Base-by-base conservation (phyloP, 106 monocot genomes). In the Phalaenopsis aphrodite region DNA sequence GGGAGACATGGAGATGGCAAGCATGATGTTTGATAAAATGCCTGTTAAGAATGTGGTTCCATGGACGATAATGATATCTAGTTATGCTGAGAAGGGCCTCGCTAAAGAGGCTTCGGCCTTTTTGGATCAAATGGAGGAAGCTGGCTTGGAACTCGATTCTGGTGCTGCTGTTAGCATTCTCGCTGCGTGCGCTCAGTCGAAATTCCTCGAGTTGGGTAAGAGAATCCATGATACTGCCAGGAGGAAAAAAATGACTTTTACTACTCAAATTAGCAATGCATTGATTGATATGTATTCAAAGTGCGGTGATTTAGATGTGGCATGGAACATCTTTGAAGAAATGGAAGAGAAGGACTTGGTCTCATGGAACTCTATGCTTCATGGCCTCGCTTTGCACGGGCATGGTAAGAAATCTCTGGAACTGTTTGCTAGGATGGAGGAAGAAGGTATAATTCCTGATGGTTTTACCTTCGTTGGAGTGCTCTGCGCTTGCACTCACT, bases 341-440 rank as follows among this genome's bases (percentile, higher is more conserved):
- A 91, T 82, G 80, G 41, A 16, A 0, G 55, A 82, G 71, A 89
- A 55, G 43, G 91, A 95, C 76, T 67, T 80, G 21, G 91, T 93
- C 24, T 91, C 95, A 3, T 93, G 95, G 95, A 95, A 95, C 57
- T 89, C 88, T 46, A 93, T 95, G 82, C n/a, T 95, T 52, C 91
- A 89, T 23, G 87, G 88, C 6, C 77, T 95, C 23, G 95, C 91
- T 2, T 82, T 89, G 72, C 89, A 95, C 45, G 95, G 95, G 2
- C 85, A 88, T 66, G 88, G 89, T 0, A 85, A 88, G 41, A 87
- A 65, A 78, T 93, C 95, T 2, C 81, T 95, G 9, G 77, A 82
- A 0, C 83, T 95, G 19, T 95, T 93, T 79, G 75, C 8, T 41
- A 82, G 55, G 75, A 95, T 95, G 95, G 80, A 77, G 79, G 48